Base-by-base conservation (phyloP, 176 grass and related monocot species). In the Oryza rufipogon region DNA sequence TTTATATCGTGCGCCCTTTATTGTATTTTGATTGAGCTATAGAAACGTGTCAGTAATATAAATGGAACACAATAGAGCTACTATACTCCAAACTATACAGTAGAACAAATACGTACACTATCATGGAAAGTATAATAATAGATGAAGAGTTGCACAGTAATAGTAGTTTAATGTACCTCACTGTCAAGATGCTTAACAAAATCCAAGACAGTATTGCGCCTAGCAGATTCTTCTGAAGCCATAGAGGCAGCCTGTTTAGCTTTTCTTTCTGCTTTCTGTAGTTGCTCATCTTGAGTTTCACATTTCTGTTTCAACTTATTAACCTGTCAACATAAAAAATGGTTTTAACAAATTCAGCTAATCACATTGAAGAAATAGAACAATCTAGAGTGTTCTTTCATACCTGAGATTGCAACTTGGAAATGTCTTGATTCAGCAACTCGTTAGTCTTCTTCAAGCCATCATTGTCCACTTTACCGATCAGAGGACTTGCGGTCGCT, bases 381-480 rank as follows among this genome's bases (percentile, higher is more conserved):
- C 60, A 60, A 11, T 70, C 2, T 48, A 64, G 6, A 60, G 20
- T 74, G 9, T 75, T 85, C 47, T 73, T 47, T 78, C 46, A 79
- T 83, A 94, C 95, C 92, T 93, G 87, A 76, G 74, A 56, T 85
- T 97, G 92, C 66, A 97, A 80, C 70, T 93, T 90, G 20, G 79
- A 82, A 22, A 94, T 51, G 49, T 97, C 95, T 76, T 94, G 84
- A 80, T 92, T 88, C 67, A 94, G 76, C 51, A 66, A 66, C 36
- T 94, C 90, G 68, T 89, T 92, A 82, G 79, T 84, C 71, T 71
- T 91, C 75, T 88, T 94, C 75, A 92, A 77, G 88, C 51, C 88
- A 89, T 94, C 95, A 49, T 76, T 75, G 15, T 87, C 74, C 86
- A 30, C 81, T 90, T 88, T 92, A 81, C 76, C 36, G 23, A 77